These are phyloP conservation scores for Stipa capillata DNA, from an alignment of 176 grass and related monocot species.

Conservation along the genomic window DNA sequence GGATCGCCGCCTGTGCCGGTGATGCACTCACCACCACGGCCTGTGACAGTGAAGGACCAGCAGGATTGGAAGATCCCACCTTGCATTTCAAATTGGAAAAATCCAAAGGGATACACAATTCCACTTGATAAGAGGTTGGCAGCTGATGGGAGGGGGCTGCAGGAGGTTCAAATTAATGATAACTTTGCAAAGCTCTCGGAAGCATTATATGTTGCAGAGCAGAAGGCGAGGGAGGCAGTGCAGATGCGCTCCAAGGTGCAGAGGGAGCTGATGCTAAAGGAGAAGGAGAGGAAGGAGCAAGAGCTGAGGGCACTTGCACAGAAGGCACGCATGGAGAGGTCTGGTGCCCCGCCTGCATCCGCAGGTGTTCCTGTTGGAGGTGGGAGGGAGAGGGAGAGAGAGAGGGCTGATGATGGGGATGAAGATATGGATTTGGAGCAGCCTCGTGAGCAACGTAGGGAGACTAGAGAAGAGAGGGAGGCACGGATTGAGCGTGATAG, in stretches of 20 bases:
- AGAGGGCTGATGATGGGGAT: constrained; percentile 35
- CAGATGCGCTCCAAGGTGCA: constrained; percentile 95
- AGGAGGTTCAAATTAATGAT: constrained; percentile 98
- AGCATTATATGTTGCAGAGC: constrained; percentile 87
- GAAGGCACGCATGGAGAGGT: constrained; percentile 87
- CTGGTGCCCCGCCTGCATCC: constrained; percentile 60
- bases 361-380: constrained; percentile 16
- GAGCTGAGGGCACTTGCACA: constrained; percentile 87
- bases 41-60: constrained; percentile 93
- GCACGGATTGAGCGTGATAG: constrained; percentile 84
- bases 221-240: constrained; percentile 95
- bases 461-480: constrained; percentile 73
- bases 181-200: constrained; percentile 96
- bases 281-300: constrained; percentile 96
- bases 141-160: constrained; percentile 83
- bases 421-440: constrained; percentile 52
- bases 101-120: constrained; percentile 96
- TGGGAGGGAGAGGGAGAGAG: constrained; percentile 24
- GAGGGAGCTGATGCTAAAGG: constrained; percentile 80
- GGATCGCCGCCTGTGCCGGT: constrained; percentile 87
- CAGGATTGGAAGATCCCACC: constrained; percentile 99
- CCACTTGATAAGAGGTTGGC: constrained; percentile 92
- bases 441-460: constrained; percentile 55
- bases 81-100: constrained; percentile 99
- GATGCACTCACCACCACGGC: constrained; percentile 90